Base-by-base conservation (phyloP, 2,329 filamentous ascomycete genomes). In the Hypoxylon sp. region DNA sequence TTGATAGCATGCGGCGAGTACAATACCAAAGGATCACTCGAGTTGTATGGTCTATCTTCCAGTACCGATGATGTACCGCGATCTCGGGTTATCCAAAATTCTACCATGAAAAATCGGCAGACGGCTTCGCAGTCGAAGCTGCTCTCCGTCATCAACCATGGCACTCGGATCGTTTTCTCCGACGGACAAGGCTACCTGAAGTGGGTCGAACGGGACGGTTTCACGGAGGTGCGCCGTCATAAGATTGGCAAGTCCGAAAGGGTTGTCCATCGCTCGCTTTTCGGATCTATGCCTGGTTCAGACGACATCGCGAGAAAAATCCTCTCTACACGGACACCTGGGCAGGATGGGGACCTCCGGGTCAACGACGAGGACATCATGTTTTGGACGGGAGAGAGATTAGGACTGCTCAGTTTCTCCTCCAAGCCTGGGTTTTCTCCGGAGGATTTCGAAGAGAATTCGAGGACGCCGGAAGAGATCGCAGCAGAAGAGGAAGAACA, bases 151-250 rank as follows among this genome's bases (percentile, higher is more conserved):
- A 88, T 90, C 3, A 89, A 90, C 14, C 95, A 98, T 71, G 95
- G 95, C 3, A 91, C 91, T 6, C 87, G 92, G 3, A 86, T 98
- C 32, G 93, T 93, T 17, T 92, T 92, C 71, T 93, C 93, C 2
- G 95, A 98, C 75, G 92, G 92, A 0, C 89, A 93, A 23, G 95
- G 95, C 0, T 89, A 91, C 55, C 79, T 98, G 69, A 95, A 93
- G 77, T 98, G 95, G 94, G 89, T 97, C 48, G 95, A 98, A 79
- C 86, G 94, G 36, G 93, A 98, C 75, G 94, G 92, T 0, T 83
- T 85, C 66, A 89, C 87, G 5, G 87, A 90, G 71, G 85, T 86
- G 45, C 82, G 87, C 53, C 79, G 81, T 68, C 81, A 84, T 67
- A 84, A 81, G 70, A 85, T 90, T 28, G 87, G 88, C 1, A 83